phyloP scores from a whole-genome alignment of 441 rosid species.

The Melastoma candidum region DNA sequence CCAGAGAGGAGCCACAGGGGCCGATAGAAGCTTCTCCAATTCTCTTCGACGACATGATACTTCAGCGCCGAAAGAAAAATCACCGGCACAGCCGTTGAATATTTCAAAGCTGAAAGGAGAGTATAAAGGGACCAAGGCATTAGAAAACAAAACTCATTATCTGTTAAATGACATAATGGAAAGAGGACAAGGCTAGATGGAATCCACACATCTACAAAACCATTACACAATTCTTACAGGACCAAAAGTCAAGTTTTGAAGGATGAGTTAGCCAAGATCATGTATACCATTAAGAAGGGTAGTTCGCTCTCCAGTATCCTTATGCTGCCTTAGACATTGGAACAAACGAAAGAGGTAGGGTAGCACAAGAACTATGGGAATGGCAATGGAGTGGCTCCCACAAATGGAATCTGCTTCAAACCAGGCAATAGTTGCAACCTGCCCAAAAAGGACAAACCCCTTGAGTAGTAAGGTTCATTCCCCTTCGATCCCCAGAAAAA shows the following conservation, averaged over 20 bases:
- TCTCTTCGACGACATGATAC: slow-evolving; percentile 62
- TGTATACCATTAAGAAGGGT: slow-evolving; percentile 72
- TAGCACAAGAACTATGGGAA: slow-evolving; percentile 80
- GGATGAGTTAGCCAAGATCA: slow-evolving; percentile 5
- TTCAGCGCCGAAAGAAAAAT: slow-evolving; percentile 95
- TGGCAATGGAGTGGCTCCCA: slow-evolving; percentile 85
- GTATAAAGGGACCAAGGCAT: background rate
- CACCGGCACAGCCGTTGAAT: slow-evolving; percentile 88
- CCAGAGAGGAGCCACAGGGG: slow-evolving; percentile 89
- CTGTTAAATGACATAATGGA: background rate
- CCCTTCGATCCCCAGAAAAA: too few species aligned
- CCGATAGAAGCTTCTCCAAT: slow-evolving; percentile 69
- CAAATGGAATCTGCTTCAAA: slow-evolving; percentile 98
- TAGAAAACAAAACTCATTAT: background rate
- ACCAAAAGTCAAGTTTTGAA: background rate
- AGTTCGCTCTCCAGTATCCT: slow-evolving; percentile 67
- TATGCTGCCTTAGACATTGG: slow-evolving; percentile 92
- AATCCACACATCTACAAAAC: too few species aligned
- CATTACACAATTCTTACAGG: too few species aligned
- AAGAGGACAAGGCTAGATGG: too few species aligned
- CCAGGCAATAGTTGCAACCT: slow-evolving; percentile 99
- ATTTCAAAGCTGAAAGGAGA: slow-evolving; percentile 61
- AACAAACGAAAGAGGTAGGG: slow-evolving; percentile 85
- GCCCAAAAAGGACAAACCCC: slow-evolving; percentile 4
- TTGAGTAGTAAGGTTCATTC: too few species aligned